Evolutionary conservation across 805 yeast species (phyloP).

Genomic region (Metschnikowia bowlesiae): DNA sequence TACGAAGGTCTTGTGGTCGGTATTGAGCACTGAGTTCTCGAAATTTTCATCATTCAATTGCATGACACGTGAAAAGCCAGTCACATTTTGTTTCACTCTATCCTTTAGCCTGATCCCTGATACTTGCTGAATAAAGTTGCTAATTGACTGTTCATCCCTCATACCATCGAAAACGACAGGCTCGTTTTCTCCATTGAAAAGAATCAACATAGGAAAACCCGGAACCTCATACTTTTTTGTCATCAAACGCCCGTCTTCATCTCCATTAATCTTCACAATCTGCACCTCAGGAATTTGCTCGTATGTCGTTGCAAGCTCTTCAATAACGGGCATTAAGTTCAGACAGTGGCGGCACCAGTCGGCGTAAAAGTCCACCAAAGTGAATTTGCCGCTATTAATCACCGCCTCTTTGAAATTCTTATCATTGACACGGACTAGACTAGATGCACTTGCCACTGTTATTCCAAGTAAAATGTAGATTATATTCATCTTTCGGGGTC

Average conservation of each 20-base stretch:
- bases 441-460: constrained; percentile 12
- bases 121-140: constrained; percentile 45
- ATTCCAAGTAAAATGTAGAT: background rate
- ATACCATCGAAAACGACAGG: constrained; percentile 56
- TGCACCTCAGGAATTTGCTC: constrained; percentile 36
- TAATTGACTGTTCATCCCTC: constrained; percentile 47
- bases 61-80: constrained; percentile 4
- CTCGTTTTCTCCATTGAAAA: constrained; percentile 49
- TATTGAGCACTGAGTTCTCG: constrained; percentile 34
- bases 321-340: constrained; percentile 44
- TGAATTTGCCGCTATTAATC: constrained; percentile 47
- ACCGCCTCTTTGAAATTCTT: constrained; percentile 52
- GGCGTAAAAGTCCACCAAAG: constrained; percentile 50
- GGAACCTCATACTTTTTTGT: constrained; percentile 47
- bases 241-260: constrained; percentile 45
- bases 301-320: constrained; percentile 29
- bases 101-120: constrained; percentile 23
- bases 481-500: constrained; percentile 6
- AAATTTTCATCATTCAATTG: constrained; percentile 28
- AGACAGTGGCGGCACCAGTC: constrained; percentile 74
- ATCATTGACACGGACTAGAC: constrained; percentile 44
- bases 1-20: constrained; percentile 34
- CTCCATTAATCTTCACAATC: constrained; percentile 58
- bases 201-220: constrained; percentile 63
- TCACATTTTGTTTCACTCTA: constrained; percentile 6